phyloP scores from a whole-genome alignment of 2,329 filamentous ascomycete species.

The Aureobasidium sp. region DNA sequence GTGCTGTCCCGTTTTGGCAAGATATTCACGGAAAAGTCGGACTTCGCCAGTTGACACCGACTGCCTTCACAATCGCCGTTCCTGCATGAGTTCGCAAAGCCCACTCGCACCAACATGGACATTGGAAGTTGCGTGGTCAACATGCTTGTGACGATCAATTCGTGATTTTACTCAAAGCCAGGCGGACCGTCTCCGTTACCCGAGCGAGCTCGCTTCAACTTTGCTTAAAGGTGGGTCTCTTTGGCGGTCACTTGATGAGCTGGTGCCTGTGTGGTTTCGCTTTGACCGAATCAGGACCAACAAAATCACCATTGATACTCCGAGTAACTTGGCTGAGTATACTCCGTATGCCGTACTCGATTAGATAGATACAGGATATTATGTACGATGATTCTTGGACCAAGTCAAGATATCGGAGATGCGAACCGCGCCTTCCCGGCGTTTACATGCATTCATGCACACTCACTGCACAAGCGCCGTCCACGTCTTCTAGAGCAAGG shows the following conservation, averaged over 20 bases:
- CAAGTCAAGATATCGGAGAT: background rate
- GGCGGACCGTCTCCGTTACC: background rate
- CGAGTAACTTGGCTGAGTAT: background rate
- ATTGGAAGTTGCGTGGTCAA: background rate
- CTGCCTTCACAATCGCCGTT: background rate
- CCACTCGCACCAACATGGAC: background rate
- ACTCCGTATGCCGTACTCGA: too few relatives aligned
- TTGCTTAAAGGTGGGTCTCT: background rate
- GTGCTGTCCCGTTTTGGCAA: background rate
- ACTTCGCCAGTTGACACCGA: background rate
- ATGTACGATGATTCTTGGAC: background rate
- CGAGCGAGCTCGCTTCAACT: constrained; percentile 6
- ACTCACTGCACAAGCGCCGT: background rate
- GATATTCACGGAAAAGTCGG: background rate
- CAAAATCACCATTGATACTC: background rate
- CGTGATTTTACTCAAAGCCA: background rate
- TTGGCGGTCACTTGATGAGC: background rate
- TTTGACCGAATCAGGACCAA: background rate
- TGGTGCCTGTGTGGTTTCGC: background rate
- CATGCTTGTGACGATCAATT: constrained; percentile 12
- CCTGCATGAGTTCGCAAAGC: constrained; percentile 4
- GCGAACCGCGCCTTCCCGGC: background rate
- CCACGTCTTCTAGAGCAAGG: background rate
- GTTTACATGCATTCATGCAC: background rate
- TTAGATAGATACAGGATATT: background rate